Base-by-base conservation (phyloP, 1,139 yeast species). In the Candida tetrigidarum region DNA sequence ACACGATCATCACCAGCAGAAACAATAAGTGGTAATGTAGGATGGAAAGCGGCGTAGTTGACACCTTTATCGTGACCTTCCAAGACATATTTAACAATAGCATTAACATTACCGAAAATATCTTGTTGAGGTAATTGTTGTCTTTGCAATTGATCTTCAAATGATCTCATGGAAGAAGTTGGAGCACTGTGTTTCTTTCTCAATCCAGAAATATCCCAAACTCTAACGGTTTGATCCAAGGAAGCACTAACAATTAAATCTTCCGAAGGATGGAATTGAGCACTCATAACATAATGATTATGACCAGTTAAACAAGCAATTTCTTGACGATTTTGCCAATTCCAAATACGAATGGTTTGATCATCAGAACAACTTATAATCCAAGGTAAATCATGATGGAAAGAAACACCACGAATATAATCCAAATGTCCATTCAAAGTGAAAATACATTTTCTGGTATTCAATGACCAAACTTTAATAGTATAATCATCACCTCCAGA, bases 21-120 rank as follows among this genome's bases (percentile, higher is more conserved):
- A 11, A 92, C 96, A 64, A 95, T 91, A 59, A 93, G 78, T 6
- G 99, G 99, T 62, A 91, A 76, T 16, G 96, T 91, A 39, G 99
- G 99, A 63, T 95, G 99, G 82, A 95, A 95, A 23, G 96, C 76
- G 23, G 97, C 99, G 96, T 96, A 93, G 64, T 95, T 93, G 59
- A 95, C 99, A 59, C 98, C 99, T 63, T 96, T 86, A 59, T 95
- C 97, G 65, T 95, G 99, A 41, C 99, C 99, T 66, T 95, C 99
- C 52, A 95, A 78, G 19, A 95, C 96, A 63, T 89, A 95, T 69
- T 95, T 95, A 47, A 93, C 98, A 50, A 91, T 84, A 35, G 97
- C 97, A 62, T 91, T 96, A 25, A 90, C 86, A 63, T 87, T 87
- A 41, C 98, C 98, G 69, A 92, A 92, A 43, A 92, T 89, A 62